Evolutionary conservation across 2,329 filamentous ascomycete genomes (phyloP), one percentile per base, ranked within the genome.

Genomic region (Eurotiales sp.): DNA sequence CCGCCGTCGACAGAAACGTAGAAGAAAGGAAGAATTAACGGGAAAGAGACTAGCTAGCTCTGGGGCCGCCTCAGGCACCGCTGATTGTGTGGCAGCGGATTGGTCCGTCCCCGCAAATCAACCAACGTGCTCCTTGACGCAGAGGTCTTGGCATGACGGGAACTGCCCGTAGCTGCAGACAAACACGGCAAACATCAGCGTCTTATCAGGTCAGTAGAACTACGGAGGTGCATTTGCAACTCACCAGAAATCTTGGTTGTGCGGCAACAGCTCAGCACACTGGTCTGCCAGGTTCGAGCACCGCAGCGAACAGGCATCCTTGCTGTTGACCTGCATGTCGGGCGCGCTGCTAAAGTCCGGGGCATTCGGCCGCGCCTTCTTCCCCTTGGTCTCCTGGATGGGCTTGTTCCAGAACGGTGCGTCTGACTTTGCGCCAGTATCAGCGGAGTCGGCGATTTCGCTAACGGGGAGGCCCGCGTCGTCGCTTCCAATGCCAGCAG

Each of bases 241-340:
- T 49, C 37, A 53, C 51, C 51, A 53, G 45, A 44, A 53, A n/a
- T 53, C 51, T 23, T 45, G 36, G 39, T 53, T 15, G 2, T 49
- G 29, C 8, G 45, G 51, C 30, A 53, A 15, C 23, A 53, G 25
- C 17, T 45, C 51, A 1, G 34, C 39, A 32, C 51, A 53, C 23
- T 53, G 37, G 1, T 53, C 34, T 1, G 45, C 51, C 37, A 48
- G 29, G n/a, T 39, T 30, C 30, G 49, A 23, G 46, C 51, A 53
- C 14, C 46, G 45, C 45, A 49, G 7, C 4, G 51, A 53, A 14
- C 51, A 53, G 17, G 34, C 46, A 21, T 49, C 51, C 46, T 53
- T 53, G 40, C 27, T 42, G 10, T 49, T 42, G 8, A 49, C 34
- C 25, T 29, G 34, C 10, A 11, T 29, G 8, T 40, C 41, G 8